Percentiles rank a stretch among this genome's conserved stretches.
Evolutionary conservation across 495 filamentous ascomycete genomes (phyloP).

Genomic region (Penicillium riverlandense): DNA sequence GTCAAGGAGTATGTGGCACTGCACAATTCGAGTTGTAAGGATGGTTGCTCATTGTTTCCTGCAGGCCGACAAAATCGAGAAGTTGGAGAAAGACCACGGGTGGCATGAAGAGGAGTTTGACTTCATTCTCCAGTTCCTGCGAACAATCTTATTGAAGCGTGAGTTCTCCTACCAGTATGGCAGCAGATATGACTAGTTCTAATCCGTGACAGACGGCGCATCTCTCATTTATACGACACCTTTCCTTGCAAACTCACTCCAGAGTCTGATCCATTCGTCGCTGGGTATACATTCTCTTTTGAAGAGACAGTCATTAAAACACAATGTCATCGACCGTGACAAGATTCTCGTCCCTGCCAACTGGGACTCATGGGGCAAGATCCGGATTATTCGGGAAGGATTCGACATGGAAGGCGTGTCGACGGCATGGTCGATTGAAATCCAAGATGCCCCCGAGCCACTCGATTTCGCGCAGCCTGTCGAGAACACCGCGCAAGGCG

Average conservation of each 20-base stretch:
- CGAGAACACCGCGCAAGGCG: slow-evolving; percentile 1
- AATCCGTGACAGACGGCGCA: slow-evolving; percentile 60
- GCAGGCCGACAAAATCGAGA: slow-evolving; percentile 84
- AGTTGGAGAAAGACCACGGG: slow-evolving; percentile 73
- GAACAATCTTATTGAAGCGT: slow-evolving; percentile 84
- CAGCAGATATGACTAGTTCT: slow-evolving; percentile 4
- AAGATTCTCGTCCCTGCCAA: slow-evolving; percentile 90
- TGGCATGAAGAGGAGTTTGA: slow-evolving; percentile 96
- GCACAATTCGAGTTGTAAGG: too few species aligned
- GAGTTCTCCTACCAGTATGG: slow-evolving; percentile 18
- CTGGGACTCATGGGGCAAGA: slow-evolving; percentile 99
- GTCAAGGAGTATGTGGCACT: slow-evolving; percentile 66
- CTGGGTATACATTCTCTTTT: slow-evolving; percentile 85
- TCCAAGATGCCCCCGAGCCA: slow-evolving; percentile 48
- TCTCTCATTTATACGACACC: slow-evolving; percentile 87
- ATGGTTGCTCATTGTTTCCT: slow-evolving; percentile 15
- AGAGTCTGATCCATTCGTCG: slow-evolving; percentile 77
- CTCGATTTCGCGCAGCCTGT: slow-evolving; percentile 10
- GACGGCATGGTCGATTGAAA: slow-evolving; percentile 76
- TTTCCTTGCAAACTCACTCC: slow-evolving; percentile 69
- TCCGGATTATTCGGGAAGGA: slow-evolving; percentile 84
- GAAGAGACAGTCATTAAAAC: slow-evolving; percentile 75
- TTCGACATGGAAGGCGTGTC: slow-evolving; percentile 88
- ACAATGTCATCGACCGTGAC: slow-evolving; percentile 93
- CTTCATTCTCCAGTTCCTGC: slow-evolving; percentile 78